Conservation (phyloP, 495 filamentous ascomycete genomes). For the Rhypophila decipiens region DNA sequence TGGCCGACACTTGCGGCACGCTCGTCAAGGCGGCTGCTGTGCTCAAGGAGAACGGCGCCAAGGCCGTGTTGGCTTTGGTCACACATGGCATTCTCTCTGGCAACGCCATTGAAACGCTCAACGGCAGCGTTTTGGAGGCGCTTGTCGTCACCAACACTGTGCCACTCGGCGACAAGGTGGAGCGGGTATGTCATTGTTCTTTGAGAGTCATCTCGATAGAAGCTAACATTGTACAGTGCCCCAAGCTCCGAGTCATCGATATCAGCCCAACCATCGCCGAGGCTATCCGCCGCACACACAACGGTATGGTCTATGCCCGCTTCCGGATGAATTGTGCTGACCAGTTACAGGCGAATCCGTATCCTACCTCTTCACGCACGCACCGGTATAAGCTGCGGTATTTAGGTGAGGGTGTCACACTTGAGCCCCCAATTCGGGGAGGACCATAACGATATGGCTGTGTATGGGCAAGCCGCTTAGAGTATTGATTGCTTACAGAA, state of each 20-base stretch:
- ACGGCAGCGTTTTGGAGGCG: conserved; percentile 68
- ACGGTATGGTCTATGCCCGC: conserved; percentile 54
- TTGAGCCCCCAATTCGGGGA: no score
- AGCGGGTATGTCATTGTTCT: conserved; percentile 20
- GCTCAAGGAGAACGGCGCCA: conserved; percentile 82
- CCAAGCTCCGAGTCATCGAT: conserved; percentile 83
- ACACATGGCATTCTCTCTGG: conserved; percentile 94
- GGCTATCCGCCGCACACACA: conserved; percentile 85
- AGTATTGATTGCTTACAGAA: no score
- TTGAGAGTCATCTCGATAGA: not conserved
- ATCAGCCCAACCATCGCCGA: conserved; percentile 72
- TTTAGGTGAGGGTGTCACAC: not conserved
- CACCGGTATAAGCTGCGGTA: conserved; percentile 43
- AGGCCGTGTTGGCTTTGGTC: conserved; percentile 86
- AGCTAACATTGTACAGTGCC: conserved; percentile 40
- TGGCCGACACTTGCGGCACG: conserved; percentile 95
- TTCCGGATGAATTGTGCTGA: conserved; percentile 3
- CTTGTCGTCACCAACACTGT: conserved; percentile 98
- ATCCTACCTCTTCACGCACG: conserved; percentile 90
- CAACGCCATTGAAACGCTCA: conserved; percentile 84
- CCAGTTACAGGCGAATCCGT: conserved; percentile 50
- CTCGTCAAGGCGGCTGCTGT: conserved; percentile 89
- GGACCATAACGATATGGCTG: no score
- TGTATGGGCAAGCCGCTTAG: no score
- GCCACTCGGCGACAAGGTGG: conserved; percentile 69